Base-by-base conservation (phyloP, 2,329 filamentous ascomycete species). In the Drechslerella dactyloides region DNA sequence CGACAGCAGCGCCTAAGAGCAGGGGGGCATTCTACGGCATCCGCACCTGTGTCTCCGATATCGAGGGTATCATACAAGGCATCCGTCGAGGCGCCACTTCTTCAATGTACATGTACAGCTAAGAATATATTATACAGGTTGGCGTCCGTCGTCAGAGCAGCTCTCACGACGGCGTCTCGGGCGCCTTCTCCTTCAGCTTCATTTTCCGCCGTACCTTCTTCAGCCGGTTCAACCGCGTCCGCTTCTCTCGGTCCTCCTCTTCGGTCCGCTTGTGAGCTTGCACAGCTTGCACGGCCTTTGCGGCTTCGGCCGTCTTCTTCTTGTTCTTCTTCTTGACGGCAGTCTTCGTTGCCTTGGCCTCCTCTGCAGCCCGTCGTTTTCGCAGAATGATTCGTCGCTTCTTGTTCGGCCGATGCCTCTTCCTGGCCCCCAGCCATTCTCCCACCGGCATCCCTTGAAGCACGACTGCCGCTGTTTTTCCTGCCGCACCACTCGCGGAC, bases 241-340 rank as follows among this genome's bases (percentile, higher is more conserved):
- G 64, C 68, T 72, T 72, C 35, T 72, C 68, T 15, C 50, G 19
- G 35, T 72, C 60, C 23, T 72, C 68, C 7, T 72, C 55, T 15
- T 72, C 68, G 1, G 68, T 72, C 13, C 68, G 51, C 35, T 65
- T 72, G 23, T 64, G 66, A 4, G 54, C 53, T 17, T 51, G 46
- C 19, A 60, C 54, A 1, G 66, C 54, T 27, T 64, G 30, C 19
- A 64, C 66, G 5, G 66, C 59, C 15, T 54, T 46, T 5, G 24
- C 52, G 2, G 54, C 57, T 35, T 56, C 55, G 1, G 42, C 55
- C 35, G 52, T 65, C 55, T 72, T 70, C 51, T 70, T 65, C 35
- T 72, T 72, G 30, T 51, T 57, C 40, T 56, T 64, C 53, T 57
- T 57, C 53, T 58, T 65, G 37, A 58, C 52, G 4, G 60, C 60